Evolutionary conservation across 2,329 filamentous ascomycete species (phyloP).

Genomic region (Colletotrichum nymphaeae): DNA sequence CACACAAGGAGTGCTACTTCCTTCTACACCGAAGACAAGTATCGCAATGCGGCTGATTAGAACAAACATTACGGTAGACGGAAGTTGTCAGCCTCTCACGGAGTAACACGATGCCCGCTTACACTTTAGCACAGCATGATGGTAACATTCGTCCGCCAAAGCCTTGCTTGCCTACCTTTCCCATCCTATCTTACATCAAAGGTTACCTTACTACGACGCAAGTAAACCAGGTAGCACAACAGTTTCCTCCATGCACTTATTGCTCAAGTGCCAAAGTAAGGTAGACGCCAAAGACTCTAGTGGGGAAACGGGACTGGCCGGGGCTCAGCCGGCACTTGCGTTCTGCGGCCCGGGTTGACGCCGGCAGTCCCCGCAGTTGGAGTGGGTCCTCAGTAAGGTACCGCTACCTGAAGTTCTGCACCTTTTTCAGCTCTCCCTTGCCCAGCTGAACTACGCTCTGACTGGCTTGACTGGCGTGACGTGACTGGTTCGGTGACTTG

Average conservation of each 20-base stretch:
- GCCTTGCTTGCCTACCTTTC: not conserved
- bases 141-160: not conserved
- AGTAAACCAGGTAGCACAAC: not conserved
- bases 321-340: not conserved
- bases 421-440: not conserved
- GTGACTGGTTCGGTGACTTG: not conserved
- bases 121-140: not conserved
- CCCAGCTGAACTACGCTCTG: not conserved
- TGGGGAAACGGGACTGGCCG: not conserved
- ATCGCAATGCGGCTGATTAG: not conserved
- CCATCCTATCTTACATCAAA: not conserved
- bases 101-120: not conserved
- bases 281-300: not conserved
- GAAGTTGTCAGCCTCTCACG: not conserved
- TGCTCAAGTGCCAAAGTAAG: not conserved
- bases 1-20: not conserved
- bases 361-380: not conserved
- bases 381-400: not conserved
- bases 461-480: not conserved
- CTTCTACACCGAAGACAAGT: not conserved
- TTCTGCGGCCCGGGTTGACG: not conserved
- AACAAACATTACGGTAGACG: not conserved
- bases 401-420: not conserved
- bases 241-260: not conserved
- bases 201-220: no score